Conservation (phyloP, 2,329 filamentous ascomycete species). For the Sporothrix phasma region DNA sequence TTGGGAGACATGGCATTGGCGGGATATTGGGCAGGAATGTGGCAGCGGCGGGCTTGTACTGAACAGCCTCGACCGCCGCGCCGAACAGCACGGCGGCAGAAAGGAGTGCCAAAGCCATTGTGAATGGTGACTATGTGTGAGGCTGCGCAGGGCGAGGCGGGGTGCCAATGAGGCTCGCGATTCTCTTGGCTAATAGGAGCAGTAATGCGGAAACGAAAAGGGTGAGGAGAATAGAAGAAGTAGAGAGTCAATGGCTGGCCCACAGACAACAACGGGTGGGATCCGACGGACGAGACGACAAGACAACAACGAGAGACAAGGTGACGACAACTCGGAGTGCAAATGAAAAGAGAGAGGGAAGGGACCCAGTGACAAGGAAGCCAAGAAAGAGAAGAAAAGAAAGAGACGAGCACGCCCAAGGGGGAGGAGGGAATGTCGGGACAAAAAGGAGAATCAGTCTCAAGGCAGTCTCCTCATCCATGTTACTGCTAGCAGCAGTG, state of each 20-base stretch:
- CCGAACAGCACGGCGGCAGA: constrained; percentile 10
- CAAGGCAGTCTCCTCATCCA: not conserved
- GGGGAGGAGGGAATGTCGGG: not conserved
- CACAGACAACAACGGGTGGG: not conserved
- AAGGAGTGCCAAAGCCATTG: constrained; percentile 7
- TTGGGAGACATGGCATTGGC: constrained; percentile 7
- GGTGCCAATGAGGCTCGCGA: not conserved
- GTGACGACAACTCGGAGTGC: not conserved
- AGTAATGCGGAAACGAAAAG: not conserved
- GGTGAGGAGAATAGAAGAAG: not conserved
- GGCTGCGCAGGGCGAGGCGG: too few relatives aligned
- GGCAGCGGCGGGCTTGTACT: not conserved
- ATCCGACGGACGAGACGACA: not conserved
- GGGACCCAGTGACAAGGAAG: not conserved
- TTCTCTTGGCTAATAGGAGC: not conserved
- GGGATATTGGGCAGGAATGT: constrained; percentile 2
- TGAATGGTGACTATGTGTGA: not conserved
- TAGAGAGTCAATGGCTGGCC: not conserved
- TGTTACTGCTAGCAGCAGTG: not conserved
- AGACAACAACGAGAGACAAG: not conserved
- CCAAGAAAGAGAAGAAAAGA: not conserved
- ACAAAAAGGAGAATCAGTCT: constrained; percentile 1
- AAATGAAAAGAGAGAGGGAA: not conserved
- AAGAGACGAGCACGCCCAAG: not conserved
- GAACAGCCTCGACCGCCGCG: constrained; percentile 10